phyloP scores from a whole-genome alignment of 2,329 filamentous ascomycete species.

The Parafenestella ontariensis region DNA sequence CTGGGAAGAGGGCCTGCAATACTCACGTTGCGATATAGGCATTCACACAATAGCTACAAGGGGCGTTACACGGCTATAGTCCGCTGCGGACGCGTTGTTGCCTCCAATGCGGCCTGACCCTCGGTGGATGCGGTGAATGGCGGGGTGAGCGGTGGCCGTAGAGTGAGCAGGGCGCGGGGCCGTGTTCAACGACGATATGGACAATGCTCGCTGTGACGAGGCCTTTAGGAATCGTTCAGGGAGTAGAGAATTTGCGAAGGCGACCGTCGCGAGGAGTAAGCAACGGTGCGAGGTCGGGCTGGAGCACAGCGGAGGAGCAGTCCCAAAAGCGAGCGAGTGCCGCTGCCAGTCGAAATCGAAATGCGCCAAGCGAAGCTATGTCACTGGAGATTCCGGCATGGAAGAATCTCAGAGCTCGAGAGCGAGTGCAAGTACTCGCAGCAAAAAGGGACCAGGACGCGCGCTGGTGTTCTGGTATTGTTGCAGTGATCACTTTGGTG shows the following conservation, averaged over 20 bases:
- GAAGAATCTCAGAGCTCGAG: slow-evolving; percentile 2
- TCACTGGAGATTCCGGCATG: slow-evolving; percentile 15
- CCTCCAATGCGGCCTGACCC: slow-evolving; percentile 13
- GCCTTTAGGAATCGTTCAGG: not conserved
- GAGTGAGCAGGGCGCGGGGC: slow-evolving; percentile 15
- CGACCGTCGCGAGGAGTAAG: slow-evolving; percentile 17
- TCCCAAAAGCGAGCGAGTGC: slow-evolving; percentile 14
- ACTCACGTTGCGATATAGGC: slow-evolving; percentile 36
- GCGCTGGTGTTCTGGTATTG: slow-evolving; percentile 15
- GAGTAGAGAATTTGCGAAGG: slow-evolving; percentile 11
- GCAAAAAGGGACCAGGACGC: slow-evolving; percentile 12
- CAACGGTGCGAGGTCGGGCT: slow-evolving; percentile 26
- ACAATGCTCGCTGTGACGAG: slow-evolving; percentile 1
- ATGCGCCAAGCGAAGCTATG: slow-evolving; percentile 11
- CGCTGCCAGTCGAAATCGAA: slow-evolving; percentile 19
- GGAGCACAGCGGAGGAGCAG: slow-evolving; percentile 20
- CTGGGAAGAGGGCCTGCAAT: slow-evolving; percentile 4
- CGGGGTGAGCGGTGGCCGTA: slow-evolving; percentile 31
- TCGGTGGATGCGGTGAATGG: slow-evolving; percentile 34
- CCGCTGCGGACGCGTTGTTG: slow-evolving; percentile 13
- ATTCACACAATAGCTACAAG: slow-evolving; percentile 21
- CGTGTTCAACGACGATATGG: not conserved
- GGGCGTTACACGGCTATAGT: slow-evolving; percentile 15
- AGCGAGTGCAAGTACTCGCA: slow-evolving; percentile 13
- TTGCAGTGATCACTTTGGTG: slow-evolving; percentile 27